phyloP scores from a whole-genome alignment of 805 yeast species.

The Saccharomycopsis microspora region DNA sequence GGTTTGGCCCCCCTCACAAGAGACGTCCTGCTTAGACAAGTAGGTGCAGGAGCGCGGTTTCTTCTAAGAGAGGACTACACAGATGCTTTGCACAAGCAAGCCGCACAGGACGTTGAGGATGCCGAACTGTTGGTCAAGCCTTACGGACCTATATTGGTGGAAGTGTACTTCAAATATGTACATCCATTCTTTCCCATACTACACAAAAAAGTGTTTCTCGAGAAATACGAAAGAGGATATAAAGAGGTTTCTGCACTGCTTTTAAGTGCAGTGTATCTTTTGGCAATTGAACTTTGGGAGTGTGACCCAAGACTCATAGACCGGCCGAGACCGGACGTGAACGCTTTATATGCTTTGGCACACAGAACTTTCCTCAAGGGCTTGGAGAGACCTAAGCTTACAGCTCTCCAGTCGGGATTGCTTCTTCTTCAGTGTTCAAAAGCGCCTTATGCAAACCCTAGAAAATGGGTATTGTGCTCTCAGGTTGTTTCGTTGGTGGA shows the following conservation, averaged over 20 bases:
- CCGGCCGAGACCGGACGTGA: slow-evolving; percentile 69
- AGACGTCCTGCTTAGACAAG: slow-evolving; percentile 62
- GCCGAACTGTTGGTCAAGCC: slow-evolving; percentile 87
- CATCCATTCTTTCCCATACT: slow-evolving; percentile 89
- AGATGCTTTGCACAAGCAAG: slow-evolving; percentile 51
- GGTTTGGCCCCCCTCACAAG: slow-evolving; percentile 72
- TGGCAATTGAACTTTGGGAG: slow-evolving; percentile 94
- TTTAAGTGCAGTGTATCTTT: slow-evolving; percentile 78
- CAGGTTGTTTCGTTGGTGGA: slow-evolving; percentile 84
- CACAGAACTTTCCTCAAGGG: slow-evolving; percentile 56
- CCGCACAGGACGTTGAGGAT: slow-evolving; percentile 70
- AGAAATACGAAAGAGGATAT: slow-evolving; percentile 83
- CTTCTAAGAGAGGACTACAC: slow-evolving; percentile 72
- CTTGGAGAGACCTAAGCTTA: slow-evolving; percentile 75
- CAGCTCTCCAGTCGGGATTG: slow-evolving; percentile 86
- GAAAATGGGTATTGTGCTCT: slow-evolving; percentile 75
- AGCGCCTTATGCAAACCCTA: slow-evolving; percentile 26
- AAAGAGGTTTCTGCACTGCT: slow-evolving; percentile 87
- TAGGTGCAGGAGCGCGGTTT: slow-evolving; percentile 66
- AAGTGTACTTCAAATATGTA: slow-evolving; percentile 70
- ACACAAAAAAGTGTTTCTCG: slow-evolving; percentile 84
- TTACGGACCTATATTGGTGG: slow-evolving; percentile 72
- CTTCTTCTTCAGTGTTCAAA: slow-evolving; percentile 51
- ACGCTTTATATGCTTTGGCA: slow-evolving; percentile 59
- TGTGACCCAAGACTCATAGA: slow-evolving; percentile 68